phyloP scores from a whole-genome alignment of 306 rosid species.

The Clitoria ternatea region DNA sequence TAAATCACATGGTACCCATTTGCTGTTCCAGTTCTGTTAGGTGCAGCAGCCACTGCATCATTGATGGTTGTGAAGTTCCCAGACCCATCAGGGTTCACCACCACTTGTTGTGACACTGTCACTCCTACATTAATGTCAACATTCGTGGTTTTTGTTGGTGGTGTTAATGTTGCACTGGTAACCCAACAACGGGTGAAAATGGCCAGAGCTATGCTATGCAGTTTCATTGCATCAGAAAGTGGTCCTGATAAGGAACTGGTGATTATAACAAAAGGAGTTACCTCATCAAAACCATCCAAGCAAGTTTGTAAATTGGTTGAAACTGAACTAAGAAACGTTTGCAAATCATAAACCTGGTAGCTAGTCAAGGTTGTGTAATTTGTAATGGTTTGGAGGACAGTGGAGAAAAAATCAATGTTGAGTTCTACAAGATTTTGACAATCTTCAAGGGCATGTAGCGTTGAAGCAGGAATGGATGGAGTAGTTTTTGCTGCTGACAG shows the following conservation, averaged over 20 bases:
- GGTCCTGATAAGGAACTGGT: conserved; percentile 17
- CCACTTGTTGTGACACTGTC: conserved; percentile 28
- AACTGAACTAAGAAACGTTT: conserved; percentile 29
- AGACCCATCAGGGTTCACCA: conserved; percentile 34
- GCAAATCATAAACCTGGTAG: background rate
- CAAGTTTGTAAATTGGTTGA: conserved; percentile 38
- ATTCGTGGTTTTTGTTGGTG: background rate
- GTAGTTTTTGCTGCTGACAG: background rate
- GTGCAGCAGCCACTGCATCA: conserved; percentile 40
- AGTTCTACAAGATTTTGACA: conserved; percentile 15
- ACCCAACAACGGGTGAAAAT: conserved; percentile 28
- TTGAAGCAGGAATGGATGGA: conserved; percentile 11
- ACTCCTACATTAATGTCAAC: conserved; percentile 11
- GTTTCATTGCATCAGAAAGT: conserved; percentile 30
- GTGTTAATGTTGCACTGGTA: background rate
- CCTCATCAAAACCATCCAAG: conserved; percentile 34
- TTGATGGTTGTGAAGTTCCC: conserved; percentile 34
- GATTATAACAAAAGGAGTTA: conserved; percentile 17
- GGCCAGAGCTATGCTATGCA: conserved; percentile 28
- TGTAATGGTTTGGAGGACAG: conserved; percentile 15
- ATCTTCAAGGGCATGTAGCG: conserved; percentile 29
- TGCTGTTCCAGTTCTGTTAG: conserved; percentile 25
- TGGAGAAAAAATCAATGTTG: conserved; percentile 31
- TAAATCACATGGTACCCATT: conserved; percentile 36
- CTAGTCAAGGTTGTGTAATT: background rate